Base-by-base conservation (phyloP, 192 early-diverging fungal species). In the Backusella mclennaniae region DNA sequence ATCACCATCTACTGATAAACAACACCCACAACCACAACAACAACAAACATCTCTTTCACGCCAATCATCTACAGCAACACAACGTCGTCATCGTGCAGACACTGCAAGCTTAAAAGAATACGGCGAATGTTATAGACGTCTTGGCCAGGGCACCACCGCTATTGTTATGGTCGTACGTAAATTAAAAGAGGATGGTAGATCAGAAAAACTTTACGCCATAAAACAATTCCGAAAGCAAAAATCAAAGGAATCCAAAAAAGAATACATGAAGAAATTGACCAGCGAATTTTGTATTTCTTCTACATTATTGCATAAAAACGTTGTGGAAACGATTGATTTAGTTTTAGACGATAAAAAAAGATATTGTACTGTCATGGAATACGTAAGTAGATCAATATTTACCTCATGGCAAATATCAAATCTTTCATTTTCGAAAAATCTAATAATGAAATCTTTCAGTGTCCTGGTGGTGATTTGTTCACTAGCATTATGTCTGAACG, bases 231-330 rank as follows among this genome's bases (percentile, higher is more conserved):
- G 96, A 74, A 82, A 82, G 21, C 89, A 93, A 67, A 84, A 91
- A 72, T 92, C 91, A 76, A 87, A 93, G 78, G 96, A 97, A 88
- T 90, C 91, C 4, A 90, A 97, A 89, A 96, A 96, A 84, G 95
- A 97, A 71, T 98, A 97, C 85, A 88, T 99, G 85, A 98, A 98
- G 85, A 99, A 96, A 87, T 85, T 99, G 73, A 95, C 93, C 33
- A 89, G 91, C 79, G 97, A 99, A 87, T 99, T 98, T 82, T 98
- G 97, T 85, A 98, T 99, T 74, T 91, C 90, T 42, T 97, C 96
- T 6, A 95, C 93, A 31, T 87, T 99, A 71, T 88, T 95, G 70
- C 96, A 98, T 85, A 87, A 90, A 75, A 97, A 99, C 82, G 85
- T 99, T n/a, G 95, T 99, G 33, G 90, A 92, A 79, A 98, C 96